A percentile compares a stretch with the other conserved stretches of the same genome.
These are phyloP conservation scores for Aspergillus biplanus DNA, from an alignment of 495 filamentous ascomycete genomes.

Conservation along the genomic window DNA sequence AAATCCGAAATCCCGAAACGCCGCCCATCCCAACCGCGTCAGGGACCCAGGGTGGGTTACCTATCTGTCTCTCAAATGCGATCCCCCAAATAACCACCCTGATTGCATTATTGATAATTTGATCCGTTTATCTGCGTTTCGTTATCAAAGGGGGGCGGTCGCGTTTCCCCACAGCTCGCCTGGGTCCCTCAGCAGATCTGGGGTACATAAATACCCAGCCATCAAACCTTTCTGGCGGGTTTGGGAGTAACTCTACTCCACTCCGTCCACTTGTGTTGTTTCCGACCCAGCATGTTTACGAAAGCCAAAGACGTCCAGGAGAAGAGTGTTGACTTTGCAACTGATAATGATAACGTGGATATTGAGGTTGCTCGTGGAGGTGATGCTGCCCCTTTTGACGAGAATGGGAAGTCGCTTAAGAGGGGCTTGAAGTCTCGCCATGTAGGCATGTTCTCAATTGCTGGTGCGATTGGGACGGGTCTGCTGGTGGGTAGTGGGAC, in stretches of 20 bases:
- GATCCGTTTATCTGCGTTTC: neutral
- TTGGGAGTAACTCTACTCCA: neutral
- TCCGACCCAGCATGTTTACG: neutral
- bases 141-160: neutral
- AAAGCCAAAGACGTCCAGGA: neutral
- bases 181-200: slow-evolving; percentile 6
- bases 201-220: slow-evolving; percentile 12
- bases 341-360: neutral
- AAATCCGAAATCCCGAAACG: neutral
- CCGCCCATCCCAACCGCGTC: neutral
- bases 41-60: too few relatives aligned
- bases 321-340: neutral
- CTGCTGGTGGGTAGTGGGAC: slow-evolving; percentile 5
- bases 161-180: neutral
- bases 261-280: neutral
- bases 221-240: neutral
- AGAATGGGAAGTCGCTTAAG: neutral
- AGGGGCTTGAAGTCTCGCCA: slow-evolving; percentile 13
- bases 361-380: neutral
- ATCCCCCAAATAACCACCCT: neutral
- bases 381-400: neutral
- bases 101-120: neutral
- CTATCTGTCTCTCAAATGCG: too few relatives aligned
- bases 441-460: slow-evolving; percentile 19
- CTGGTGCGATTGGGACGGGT: slow-evolving; percentile 16